Conservation (phyloP, 2,329 filamentous ascomycete species). For the Tolypocladium album region DNA sequence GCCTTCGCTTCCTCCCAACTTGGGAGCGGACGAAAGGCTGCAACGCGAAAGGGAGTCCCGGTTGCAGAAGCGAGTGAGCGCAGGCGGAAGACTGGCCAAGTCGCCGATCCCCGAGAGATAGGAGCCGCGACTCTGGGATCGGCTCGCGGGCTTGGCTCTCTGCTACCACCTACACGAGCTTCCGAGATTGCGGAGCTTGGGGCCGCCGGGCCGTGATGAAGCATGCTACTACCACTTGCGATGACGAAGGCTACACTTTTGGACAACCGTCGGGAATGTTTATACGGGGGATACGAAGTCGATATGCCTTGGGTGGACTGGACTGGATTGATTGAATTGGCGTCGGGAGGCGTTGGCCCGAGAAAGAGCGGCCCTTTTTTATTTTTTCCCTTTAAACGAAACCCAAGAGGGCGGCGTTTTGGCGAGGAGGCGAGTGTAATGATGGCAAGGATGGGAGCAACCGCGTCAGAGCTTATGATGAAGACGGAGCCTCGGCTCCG, state of each 20-base stretch:
- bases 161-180: conserved; percentile 24
- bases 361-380: neutral
- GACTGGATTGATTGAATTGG: neutral
- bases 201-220: conserved; percentile 4
- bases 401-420: neutral
- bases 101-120: conserved; percentile 53
- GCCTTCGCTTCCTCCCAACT: conserved; percentile 43
- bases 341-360: neutral
- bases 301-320: neutral
- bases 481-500: neutral
- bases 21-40: conserved; percentile 34
- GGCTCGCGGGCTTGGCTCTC: conserved; percentile 24
- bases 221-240: conserved; percentile 6
- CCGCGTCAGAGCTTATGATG: neutral
- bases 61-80: conserved; percentile 70
- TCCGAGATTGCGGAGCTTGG: conserved; percentile 13
- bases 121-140: conserved; percentile 30
- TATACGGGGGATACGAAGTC: neutral
- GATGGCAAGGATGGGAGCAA: neutral
- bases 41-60: conserved; percentile 56
- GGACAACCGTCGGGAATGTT: conserved; percentile 1
- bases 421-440: neutral
- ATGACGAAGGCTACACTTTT: conserved; percentile 1
- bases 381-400: neutral
- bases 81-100: conserved; percentile 60